phyloP scores from a whole-genome alignment of 768 basidiomycete genomes.

The Calocera viscosa region DNA sequence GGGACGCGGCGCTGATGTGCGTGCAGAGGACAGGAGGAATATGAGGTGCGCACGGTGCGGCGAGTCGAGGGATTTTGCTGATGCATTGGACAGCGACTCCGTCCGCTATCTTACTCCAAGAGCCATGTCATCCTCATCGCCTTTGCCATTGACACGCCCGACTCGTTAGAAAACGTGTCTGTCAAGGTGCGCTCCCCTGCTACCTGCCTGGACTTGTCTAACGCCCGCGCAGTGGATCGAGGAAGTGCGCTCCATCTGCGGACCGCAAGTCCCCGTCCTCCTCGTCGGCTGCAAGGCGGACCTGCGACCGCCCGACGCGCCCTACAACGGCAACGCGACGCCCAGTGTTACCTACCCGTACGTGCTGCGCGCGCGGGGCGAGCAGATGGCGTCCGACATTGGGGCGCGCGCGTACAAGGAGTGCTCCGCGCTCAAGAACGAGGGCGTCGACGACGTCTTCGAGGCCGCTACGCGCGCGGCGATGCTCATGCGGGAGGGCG shows the following conservation, averaged over 20 bases:
- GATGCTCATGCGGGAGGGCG: constrained; percentile 88
- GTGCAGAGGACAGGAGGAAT: constrained; percentile 90
- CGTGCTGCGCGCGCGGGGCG: constrained; percentile 68
- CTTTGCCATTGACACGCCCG: constrained; percentile 89
- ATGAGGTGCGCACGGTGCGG: constrained; percentile 49
- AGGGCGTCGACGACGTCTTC: constrained; percentile 89
- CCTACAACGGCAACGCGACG: constrained; percentile 8
- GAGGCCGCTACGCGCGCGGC: constrained; percentile 93
- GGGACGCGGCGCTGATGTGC: constrained; percentile 10
- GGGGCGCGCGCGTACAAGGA: constrained; percentile 92
- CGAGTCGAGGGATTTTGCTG: constrained; percentile 8
- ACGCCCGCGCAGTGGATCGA: constrained; percentile 71
- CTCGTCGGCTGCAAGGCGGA: constrained; percentile 96
- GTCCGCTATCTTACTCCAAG: constrained; percentile 95
- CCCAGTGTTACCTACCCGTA: constrained; percentile 29
- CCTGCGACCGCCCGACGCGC: constrained; percentile 47
- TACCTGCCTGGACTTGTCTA: constrained; percentile 1
- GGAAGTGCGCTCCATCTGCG: constrained; percentile 95
- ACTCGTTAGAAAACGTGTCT: constrained; percentile 90
- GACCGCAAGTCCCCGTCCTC: constrained; percentile 79
- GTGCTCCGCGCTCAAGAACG: constrained; percentile 24
- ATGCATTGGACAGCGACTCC: constrained; percentile 50
- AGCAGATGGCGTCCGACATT: constrained; percentile 67
- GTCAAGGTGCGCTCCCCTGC: constrained; percentile 51
- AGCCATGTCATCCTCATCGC: constrained; percentile 98